These are phyloP conservation scores for Metarhizium anisopliae DNA, from an alignment of 2,329 filamentous ascomycete species.

Conservation along the genomic window DNA sequence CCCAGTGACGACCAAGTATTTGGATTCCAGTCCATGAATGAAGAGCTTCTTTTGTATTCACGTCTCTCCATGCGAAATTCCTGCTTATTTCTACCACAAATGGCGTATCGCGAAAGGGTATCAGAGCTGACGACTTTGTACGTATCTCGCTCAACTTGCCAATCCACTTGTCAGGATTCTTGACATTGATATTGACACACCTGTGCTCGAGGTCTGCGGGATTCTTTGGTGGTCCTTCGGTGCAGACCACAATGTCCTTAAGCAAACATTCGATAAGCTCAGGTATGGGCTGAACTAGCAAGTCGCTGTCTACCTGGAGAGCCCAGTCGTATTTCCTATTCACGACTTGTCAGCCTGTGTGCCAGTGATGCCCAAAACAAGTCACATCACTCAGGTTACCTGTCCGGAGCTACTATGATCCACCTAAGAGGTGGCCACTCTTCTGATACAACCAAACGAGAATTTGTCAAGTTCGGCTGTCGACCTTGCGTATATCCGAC, in stretches of 20 bases:
- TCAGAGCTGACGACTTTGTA: constrained; percentile 17
- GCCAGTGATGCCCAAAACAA: neutral
- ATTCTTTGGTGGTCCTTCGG: neutral
- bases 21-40: constrained; percentile 22
- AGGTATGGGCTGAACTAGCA: constrained; percentile 11
- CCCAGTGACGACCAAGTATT: constrained; percentile 26
- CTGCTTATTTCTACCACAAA: constrained; percentile 25
- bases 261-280: constrained; percentile 11
- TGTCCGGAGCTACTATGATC: constrained; percentile 25
- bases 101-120: constrained; percentile 21
- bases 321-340: constrained; percentile 25
- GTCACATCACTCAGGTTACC: constrained; percentile 14
- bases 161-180: neutral
- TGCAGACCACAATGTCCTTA: constrained; percentile 12
- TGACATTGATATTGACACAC: neutral
- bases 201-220: constrained; percentile 1
- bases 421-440: constrained; percentile 19
- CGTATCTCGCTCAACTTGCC: constrained; percentile 10
- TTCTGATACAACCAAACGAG: constrained; percentile 13
- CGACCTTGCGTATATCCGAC: constrained; percentile 4
- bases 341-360: neutral
- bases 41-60: constrained; percentile 9
- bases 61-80: constrained; percentile 18
- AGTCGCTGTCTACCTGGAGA: constrained; percentile 19
- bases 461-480: constrained; percentile 13